Base-by-base conservation (phyloP, 2,329 filamentous ascomycete genomes). In the Epichloe brachyelytri region DNA sequence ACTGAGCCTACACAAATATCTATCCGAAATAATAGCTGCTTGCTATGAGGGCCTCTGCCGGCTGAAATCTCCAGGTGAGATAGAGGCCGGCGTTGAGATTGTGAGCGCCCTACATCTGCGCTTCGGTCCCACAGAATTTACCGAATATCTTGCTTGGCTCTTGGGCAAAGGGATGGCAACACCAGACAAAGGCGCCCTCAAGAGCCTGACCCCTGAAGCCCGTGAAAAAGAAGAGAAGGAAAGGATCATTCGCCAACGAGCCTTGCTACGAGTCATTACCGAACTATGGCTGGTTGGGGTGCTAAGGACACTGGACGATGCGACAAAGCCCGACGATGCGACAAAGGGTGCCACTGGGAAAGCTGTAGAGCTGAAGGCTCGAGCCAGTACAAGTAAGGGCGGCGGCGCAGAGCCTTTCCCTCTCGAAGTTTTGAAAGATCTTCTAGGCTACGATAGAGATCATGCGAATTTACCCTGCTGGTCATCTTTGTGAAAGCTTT, bases 211-310 rank as follows among this genome's bases (percentile, higher is more conserved):
- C 78, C 78, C 82, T 37, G 93, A 98, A 59, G 79, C 89, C 33
- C 86, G 87, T 48, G 94, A 98, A 66, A 86, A 88, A 57, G 93
- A 98, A 67, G 93, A 98, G 69, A 95, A 95, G 68, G 93, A 98
- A 54, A 85, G 93, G 5, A 75, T 97, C 40, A 78, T 82, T 34
- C 81, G 93, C 50, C 94, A 98, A 66, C 82, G 93, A 52, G 78
- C 90, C 5, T 77, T 98, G 20, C 71, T 98, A 50, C 82, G 90
- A 38, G 85, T 98, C 12, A 89, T 95, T 36, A 96, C 93, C 2
- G 93, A 98, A 66, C 75, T 98, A 37, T 98, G 94, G 94, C 79
- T 98, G 4, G 88, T 95, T 17, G 88, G 88, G 30, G 85, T 93
- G 41, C 68, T 98, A 58, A 80, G 85, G 60, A 96, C 89, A 41